phyloP scores from a whole-genome alignment of 1,139 yeast species.

The Torulaspora pretoriensis region DNA sequence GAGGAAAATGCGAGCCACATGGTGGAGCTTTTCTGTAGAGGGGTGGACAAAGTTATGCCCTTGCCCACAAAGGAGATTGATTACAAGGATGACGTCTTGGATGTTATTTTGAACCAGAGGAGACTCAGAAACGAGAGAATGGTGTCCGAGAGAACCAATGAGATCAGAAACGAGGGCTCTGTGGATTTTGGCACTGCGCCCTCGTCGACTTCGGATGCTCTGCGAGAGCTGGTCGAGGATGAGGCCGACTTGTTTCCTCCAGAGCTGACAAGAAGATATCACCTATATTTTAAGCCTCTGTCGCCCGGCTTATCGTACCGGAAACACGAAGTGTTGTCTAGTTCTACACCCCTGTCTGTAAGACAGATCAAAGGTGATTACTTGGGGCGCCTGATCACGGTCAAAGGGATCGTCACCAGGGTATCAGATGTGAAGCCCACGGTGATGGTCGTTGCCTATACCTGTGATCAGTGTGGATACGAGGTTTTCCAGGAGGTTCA shows the following conservation, averaged over 20 bases:
- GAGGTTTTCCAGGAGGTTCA: slow-evolving; percentile 95
- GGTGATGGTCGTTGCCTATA: slow-evolving; percentile 86
- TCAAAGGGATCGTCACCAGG: slow-evolving; percentile 90
- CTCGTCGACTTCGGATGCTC: slow-evolving; percentile 27
- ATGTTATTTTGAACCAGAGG: slow-evolving; percentile 88
- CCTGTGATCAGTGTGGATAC: slow-evolving; percentile 96
- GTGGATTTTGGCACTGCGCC: slow-evolving; percentile 34
- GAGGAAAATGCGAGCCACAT: slow-evolving; percentile 73
- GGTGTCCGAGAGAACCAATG: slow-evolving; percentile 32
- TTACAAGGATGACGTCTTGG: slow-evolving; percentile 86
- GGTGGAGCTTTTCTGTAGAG: slow-evolving; percentile 67
- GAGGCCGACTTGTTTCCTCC: slow-evolving; percentile 67
- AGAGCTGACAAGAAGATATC: slow-evolving; percentile 79
- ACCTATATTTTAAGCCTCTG: slow-evolving; percentile 80
- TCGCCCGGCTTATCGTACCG: slow-evolving; percentile 35
- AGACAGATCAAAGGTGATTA: slow-evolving; percentile 82
- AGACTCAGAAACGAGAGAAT: slow-evolving; percentile 72
- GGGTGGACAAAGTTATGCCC: slow-evolving; percentile 81
- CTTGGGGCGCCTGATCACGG: slow-evolving; percentile 83
- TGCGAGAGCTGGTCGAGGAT: slow-evolving; percentile 34
- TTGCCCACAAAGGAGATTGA: slow-evolving; percentile 69
- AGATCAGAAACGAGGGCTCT: slow-evolving; percentile 50
- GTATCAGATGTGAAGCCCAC: slow-evolving; percentile 96
- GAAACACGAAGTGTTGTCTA: slow-evolving; percentile 21
- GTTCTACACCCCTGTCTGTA: slow-evolving; percentile 66